phyloP scores from a whole-genome alignment of 2,329 filamentous ascomycete species.

The Lachnellula occidentalis region DNA sequence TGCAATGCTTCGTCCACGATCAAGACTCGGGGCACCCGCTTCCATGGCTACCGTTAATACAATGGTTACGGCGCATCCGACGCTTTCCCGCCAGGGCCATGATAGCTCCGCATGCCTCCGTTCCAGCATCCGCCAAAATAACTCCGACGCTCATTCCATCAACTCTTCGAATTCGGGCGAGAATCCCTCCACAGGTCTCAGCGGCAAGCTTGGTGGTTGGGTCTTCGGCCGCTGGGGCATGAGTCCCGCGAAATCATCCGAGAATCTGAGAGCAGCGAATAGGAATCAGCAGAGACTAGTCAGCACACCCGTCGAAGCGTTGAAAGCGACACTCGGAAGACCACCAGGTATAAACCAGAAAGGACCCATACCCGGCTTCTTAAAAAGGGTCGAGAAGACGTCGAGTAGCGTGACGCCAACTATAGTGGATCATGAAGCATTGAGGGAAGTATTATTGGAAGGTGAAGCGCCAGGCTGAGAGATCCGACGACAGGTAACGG shows the following conservation, averaged over 20 bases:
- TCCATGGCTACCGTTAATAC: slow-evolving; percentile 45
- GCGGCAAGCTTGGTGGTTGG: slow-evolving; percentile 59
- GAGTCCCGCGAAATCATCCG: slow-evolving; percentile 38
- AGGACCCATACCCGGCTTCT: slow-evolving; percentile 67
- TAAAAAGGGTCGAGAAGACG: slow-evolving; percentile 36
- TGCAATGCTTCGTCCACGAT: slow-evolving; percentile 43
- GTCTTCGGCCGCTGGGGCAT: slow-evolving; percentile 58
- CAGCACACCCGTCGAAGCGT: slow-evolving; percentile 33
- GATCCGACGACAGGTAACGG: not conserved
- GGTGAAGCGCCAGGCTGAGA: not conserved
- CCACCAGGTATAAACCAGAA: slow-evolving; percentile 73
- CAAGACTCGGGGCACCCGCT: slow-evolving; percentile 39
- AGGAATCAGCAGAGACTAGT: slow-evolving; percentile 20
- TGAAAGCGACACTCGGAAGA: slow-evolving; percentile 38
- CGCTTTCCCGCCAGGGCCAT: slow-evolving; percentile 41
- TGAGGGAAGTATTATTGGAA: slow-evolving; percentile 27
- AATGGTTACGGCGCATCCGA: slow-evolving; percentile 54
- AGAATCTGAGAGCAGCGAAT: slow-evolving; percentile 7
- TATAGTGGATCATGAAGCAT: slow-evolving; percentile 26
- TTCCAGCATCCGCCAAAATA: slow-evolving; percentile 42
- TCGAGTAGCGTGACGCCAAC: slow-evolving; percentile 27
- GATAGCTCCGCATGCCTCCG: slow-evolving; percentile 51
- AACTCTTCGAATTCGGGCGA: slow-evolving; percentile 21
- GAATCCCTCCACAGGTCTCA: slow-evolving; percentile 31
- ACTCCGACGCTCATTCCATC: slow-evolving; percentile 30